Base-by-base conservation (phyloP, 352 stramenopile species). In the Phytophthora ramorum region DNA sequence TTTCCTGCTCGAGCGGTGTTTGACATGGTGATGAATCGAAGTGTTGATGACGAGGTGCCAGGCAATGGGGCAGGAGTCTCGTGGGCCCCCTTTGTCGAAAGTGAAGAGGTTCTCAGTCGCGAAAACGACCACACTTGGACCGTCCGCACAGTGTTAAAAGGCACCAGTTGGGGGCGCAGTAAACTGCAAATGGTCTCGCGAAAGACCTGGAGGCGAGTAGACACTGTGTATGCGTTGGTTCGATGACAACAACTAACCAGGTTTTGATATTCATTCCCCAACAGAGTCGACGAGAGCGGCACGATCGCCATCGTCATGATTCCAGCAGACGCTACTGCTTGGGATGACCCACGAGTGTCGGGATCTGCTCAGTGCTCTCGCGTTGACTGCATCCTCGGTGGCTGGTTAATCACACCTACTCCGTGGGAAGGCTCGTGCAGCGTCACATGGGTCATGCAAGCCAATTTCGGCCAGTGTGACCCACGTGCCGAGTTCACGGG, bases 361-460 rank as follows among this genome's bases (percentile, higher is more conserved):
- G 35, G 45, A 9, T 56, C 30, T 17, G 61, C 13, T 4, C 14
- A 41, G 0, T 17, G 24, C 3, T 61, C 65, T 10, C 80, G 82
- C 7, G 80, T 89, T 1, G 84, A 92, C 38, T 90, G 78, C 52
- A 78, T 94, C 61, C 62, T 92, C 5, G 80, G 81, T 4, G 83
- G 85, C 19, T 94, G 80, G 78, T 51, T 92, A 40, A 79, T 93
- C 44, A 77, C 76, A 1, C 84, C 82, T 14, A 86, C 81, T 6
- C 72, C 78, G 7, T 75, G 75, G 7, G 78, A 91, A 44, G 80
- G 89, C 19, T 83, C 80, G 2, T 92, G 81, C 46, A 83, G 69
- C 0, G 80, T 92, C 10, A 92, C 82, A 20, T 91, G 83, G 85
- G n/a, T 94, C n/a, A 85, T 90, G 75, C 82, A 94, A 54, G 78